Evolutionary conservation across 2,329 filamentous ascomycete species (phyloP).

Genomic region (Aspergillus pseudoglaucus): DNA sequence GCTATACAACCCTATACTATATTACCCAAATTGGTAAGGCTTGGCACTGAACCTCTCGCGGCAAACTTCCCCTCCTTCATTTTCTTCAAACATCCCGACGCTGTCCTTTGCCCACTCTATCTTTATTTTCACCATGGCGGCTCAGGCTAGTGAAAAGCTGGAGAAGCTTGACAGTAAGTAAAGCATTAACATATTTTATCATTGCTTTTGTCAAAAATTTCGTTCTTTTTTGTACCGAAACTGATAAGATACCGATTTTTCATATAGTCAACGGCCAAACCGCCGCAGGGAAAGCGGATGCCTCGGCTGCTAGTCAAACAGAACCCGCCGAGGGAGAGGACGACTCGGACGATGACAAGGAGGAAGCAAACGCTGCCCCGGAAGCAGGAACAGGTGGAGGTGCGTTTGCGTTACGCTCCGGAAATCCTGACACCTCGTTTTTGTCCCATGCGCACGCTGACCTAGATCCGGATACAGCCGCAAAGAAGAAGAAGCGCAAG

Average conservation of each 20-base stretch:
- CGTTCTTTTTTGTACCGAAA: slow-evolving; percentile 1
- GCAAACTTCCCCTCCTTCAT: slow-evolving; percentile 9
- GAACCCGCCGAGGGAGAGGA: slow-evolving; percentile 46
- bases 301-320: slow-evolving; percentile 24
- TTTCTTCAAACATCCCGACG: slow-evolving; percentile 16
- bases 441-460: neutral
- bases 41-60: slow-evolving; percentile 6
- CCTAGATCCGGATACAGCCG: slow-evolving; percentile 20
- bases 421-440: neutral
- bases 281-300: slow-evolving; percentile 28
- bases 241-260: slow-evolving; percentile 15
- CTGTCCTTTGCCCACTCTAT: slow-evolving; percentile 12
- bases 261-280: slow-evolving; percentile 34
- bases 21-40: slow-evolving; percentile 1
- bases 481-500: slow-evolving; percentile 79
- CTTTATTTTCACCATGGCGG: slow-evolving; percentile 32
- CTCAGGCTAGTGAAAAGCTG: slow-evolving; percentile 35
- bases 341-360: slow-evolving; percentile 51
- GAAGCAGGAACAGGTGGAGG: slow-evolving; percentile 34
- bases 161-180: slow-evolving; percentile 35
- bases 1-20: neutral
- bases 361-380: slow-evolving; percentile 38
- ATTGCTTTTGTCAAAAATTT: neutral
- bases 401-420: slow-evolving; percentile 14
- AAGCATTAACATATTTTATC: neutral